phyloP scores from a whole-genome alignment of 805 yeast species.

The Metschnikowia gruessii region DNA sequence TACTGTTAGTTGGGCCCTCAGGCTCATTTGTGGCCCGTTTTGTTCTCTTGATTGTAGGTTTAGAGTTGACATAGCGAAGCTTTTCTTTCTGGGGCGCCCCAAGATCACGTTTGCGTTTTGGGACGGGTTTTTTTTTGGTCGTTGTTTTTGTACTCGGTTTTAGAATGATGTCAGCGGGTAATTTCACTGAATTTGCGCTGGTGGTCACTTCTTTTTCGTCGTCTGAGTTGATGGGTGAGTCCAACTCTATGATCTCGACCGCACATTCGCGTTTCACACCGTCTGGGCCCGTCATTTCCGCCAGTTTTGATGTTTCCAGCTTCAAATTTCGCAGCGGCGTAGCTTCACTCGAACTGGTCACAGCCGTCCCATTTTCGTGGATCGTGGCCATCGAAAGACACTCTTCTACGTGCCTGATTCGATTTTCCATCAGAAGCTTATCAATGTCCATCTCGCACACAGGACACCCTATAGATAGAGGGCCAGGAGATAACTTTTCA shows the following conservation, averaged over 20 bases:
- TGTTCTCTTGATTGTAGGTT: conserved; percentile 10
- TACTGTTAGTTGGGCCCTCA: background rate
- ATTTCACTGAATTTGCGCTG: too few relatives aligned
- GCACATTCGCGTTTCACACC: too few relatives aligned
- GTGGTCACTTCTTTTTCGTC: too few relatives aligned
- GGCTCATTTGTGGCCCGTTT: conserved; percentile 12
- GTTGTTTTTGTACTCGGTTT: background rate
- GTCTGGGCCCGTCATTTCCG: too few relatives aligned
- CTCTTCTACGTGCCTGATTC: conserved; percentile 54
- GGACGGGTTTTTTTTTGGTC: background rate
- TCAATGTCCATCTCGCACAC: conserved; percentile 45
- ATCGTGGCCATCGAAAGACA: conserved; percentile 41
- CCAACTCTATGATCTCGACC: background rate
- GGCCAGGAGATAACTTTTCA: background rate
- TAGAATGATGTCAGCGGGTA: too few relatives aligned
- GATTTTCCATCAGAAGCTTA: conserved; percentile 35
- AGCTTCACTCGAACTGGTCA: background rate
- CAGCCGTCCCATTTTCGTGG: conserved; percentile 23
- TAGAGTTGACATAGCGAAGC: conserved; percentile 11
- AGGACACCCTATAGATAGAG: conserved; percentile 42
- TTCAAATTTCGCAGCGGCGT: too few relatives aligned
- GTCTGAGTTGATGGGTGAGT: background rate
- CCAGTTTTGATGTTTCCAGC: too few relatives aligned
- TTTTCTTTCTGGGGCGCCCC: conserved; percentile 14
- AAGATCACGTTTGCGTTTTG: conserved; percentile 8